phyloP scores from a whole-genome alignment of 768 basidiomycete species.

The Kwoniella sp. region DNA sequence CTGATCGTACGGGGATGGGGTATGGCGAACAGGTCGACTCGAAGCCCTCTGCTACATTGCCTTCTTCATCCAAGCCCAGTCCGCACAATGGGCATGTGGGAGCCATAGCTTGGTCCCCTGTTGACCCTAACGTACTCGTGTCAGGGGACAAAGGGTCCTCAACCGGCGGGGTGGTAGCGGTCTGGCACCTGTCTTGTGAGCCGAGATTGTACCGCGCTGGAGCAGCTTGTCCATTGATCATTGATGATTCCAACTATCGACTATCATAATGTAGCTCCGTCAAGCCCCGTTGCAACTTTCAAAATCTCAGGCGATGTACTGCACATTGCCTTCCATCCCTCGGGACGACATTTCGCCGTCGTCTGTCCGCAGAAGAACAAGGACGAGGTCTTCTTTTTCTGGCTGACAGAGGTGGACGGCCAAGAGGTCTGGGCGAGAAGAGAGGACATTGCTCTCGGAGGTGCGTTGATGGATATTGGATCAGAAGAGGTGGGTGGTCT shows the following conservation, averaged over 20 bases:
- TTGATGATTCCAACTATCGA: background rate
- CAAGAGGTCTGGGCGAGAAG: slow-evolving; percentile 38
- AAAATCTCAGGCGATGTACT: slow-evolving; percentile 44
- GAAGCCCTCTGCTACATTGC: slow-evolving; percentile 29
- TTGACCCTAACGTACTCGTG: slow-evolving; percentile 35
- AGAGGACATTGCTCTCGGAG: slow-evolving; percentile 43
- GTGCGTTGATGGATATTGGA: slow-evolving; percentile 31
- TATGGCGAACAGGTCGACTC: slow-evolving; percentile 40
- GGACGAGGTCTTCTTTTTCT: slow-evolving; percentile 51
- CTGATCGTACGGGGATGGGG: no score
- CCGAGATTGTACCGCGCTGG: background rate
- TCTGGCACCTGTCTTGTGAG: slow-evolving; percentile 44
- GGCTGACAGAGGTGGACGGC: slow-evolving; percentile 16
- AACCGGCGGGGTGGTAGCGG: slow-evolving; percentile 32
- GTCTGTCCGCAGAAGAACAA: slow-evolving; percentile 34
- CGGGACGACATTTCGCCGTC: slow-evolving; percentile 44
- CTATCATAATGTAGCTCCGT: slow-evolving; percentile 25
- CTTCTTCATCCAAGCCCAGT: slow-evolving; percentile 34
- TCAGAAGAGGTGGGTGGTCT: slow-evolving; percentile 51
- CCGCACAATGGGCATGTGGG: slow-evolving; percentile 49
- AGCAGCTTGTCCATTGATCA: background rate
- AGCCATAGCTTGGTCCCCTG: slow-evolving; percentile 44
- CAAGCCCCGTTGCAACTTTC: slow-evolving; percentile 29
- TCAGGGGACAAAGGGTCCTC: slow-evolving; percentile 42
- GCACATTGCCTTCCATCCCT: slow-evolving; percentile 46